Evolutionary conservation across 2,329 filamentous ascomycete species (phyloP).

Genomic region (Penicillium sp.): DNA sequence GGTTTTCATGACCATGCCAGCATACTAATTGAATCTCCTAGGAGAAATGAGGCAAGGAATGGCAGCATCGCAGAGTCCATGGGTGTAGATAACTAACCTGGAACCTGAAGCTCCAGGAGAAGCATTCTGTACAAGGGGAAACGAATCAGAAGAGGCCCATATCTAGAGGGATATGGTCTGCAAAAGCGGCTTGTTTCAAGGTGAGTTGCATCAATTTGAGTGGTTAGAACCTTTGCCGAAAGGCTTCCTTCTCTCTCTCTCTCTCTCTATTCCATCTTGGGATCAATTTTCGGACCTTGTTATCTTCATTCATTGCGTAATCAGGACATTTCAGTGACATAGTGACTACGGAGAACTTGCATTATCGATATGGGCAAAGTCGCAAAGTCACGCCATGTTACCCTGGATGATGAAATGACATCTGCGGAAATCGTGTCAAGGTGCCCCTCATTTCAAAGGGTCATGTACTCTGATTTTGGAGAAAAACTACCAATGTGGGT

Average conservation of each 20-base stretch:
- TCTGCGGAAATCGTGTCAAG: not conserved
- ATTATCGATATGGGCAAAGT: not conserved
- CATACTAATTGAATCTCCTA: not conserved
- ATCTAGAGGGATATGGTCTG: not conserved
- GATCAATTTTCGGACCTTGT: too few relatives aligned
- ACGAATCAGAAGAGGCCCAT: not conserved
- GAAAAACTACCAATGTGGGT: too few relatives aligned
- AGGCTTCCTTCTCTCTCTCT: too few relatives aligned
- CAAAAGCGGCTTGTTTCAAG: too few relatives aligned
- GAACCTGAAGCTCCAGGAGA: not conserved
- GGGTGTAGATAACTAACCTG: not conserved
- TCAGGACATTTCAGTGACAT: not conserved
- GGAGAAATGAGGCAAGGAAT: not conserved
- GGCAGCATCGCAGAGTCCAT: not conserved
- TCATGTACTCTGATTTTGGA: too few relatives aligned
- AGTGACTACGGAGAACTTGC: not conserved
- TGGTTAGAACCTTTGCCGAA: too few relatives aligned
- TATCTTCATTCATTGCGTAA: too few relatives aligned
- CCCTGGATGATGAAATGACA: constrained; percentile 10
- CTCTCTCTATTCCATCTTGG: too few relatives aligned
- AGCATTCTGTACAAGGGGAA: not conserved
- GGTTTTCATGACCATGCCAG: not conserved
- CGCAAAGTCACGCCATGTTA: constrained; percentile 18
- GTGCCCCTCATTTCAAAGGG: constrained; percentile 3
- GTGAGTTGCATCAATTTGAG: too few relatives aligned